Conservation (phyloP, 1,139 yeast genomes). For the Sugiyamaella xylanicola region DNA sequence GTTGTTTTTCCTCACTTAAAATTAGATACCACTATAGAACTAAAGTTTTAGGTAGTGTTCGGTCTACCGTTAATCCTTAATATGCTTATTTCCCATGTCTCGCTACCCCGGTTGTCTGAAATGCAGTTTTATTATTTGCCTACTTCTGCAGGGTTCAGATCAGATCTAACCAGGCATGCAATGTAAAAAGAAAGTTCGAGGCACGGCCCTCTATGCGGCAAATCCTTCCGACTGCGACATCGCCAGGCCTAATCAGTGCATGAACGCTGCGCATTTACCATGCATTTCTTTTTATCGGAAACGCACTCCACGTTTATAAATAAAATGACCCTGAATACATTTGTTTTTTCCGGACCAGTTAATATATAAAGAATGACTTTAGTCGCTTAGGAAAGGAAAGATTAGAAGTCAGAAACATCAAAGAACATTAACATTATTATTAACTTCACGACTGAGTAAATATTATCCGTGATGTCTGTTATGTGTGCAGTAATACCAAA, state of each 20-base stretch:
- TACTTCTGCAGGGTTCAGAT: not conserved
- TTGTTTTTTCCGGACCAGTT: not conserved
- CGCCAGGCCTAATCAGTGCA: constrained; percentile 9
- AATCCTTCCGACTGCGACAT: constrained; percentile 4
- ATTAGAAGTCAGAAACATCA: not conserved
- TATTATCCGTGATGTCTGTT: constrained; percentile 18
- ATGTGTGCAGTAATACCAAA: constrained; percentile 18
- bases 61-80: not conserved
- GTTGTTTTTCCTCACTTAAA: too few relatives aligned
- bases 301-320: not conserved
- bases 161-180: too few relatives aligned
- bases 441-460: not conserved
- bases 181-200: not conserved
- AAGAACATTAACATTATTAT: not conserved
- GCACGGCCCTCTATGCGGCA: not conserved
- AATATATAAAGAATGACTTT: constrained; percentile 2
- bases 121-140: not conserved
- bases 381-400: not conserved
- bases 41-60: too few relatives aligned
- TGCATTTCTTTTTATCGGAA: constrained; percentile 5
- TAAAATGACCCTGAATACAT: not conserved
- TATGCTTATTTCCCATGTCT: not conserved
- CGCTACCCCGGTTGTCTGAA: not conserved
- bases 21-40: too few relatives aligned
- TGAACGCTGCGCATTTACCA: constrained; percentile 3